These are phyloP conservation scores for Ceratocystis eucalypticola DNA, from an alignment of 2,329 filamentous ascomycete species.

Conservation along the genomic window DNA sequence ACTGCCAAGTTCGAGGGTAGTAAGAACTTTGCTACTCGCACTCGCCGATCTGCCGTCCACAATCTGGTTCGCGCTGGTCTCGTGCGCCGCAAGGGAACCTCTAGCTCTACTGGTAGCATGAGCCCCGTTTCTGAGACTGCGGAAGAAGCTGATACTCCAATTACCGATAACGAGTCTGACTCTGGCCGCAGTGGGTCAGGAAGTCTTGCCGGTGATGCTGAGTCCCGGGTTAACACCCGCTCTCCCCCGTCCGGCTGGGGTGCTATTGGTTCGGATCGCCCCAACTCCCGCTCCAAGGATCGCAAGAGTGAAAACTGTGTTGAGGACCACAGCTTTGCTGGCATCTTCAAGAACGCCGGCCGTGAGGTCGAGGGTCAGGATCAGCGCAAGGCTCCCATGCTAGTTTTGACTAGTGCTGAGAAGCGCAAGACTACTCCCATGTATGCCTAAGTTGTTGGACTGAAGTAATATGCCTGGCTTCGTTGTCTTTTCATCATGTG, in stretches of 20 bases:
- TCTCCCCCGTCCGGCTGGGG: slow-evolving; percentile 59
- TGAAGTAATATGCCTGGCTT: neutral
- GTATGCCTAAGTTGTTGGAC: slow-evolving; percentile 2
- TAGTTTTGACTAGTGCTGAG: slow-evolving; percentile 77
- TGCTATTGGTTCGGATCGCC: slow-evolving; percentile 78
- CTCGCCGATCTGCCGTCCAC: slow-evolving; percentile 80
- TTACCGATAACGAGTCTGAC: slow-evolving; percentile 62
- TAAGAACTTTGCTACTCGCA: slow-evolving; percentile 91
- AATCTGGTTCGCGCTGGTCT: slow-evolving; percentile 83
- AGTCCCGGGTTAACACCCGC: slow-evolving; percentile 54
- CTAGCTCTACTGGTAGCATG: slow-evolving; percentile 61
- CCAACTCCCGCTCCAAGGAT: slow-evolving; percentile 45
- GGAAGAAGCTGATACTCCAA: slow-evolving; percentile 51
- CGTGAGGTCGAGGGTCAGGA: slow-evolving; percentile 40
- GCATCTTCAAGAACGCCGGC: slow-evolving; percentile 49
- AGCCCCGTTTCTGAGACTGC: slow-evolving; percentile 77
- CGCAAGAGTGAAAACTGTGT: slow-evolving; percentile 38
- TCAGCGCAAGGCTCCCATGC: slow-evolving; percentile 70
- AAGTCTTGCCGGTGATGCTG: slow-evolving; percentile 62
- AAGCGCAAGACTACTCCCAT: slow-evolving; percentile 54
- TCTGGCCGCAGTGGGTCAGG: slow-evolving; percentile 60
- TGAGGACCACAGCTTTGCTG: slow-evolving; percentile 49
- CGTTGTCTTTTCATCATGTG: slow-evolving; percentile 7
- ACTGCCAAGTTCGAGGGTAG: slow-evolving; percentile 90
- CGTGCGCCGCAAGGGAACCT: slow-evolving; percentile 66